These are phyloP conservation scores for Leishmania arabica DNA, from an alignment of 208 protist species.

Conservation along the genomic window DNA sequence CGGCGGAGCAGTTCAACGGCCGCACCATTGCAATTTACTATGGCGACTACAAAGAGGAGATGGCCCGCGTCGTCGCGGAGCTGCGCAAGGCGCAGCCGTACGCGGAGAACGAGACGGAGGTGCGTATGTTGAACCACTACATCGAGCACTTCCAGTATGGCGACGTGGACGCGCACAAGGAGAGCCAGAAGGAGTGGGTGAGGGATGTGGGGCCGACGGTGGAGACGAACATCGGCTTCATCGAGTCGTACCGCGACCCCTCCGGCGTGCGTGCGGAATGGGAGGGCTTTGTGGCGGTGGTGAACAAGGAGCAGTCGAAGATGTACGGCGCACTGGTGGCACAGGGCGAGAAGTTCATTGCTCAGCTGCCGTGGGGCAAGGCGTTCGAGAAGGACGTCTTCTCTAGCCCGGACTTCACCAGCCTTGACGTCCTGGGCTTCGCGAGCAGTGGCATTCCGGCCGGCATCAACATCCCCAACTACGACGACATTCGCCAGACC, in stretches of 20 bases:
- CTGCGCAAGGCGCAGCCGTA: constrained; percentile 58
- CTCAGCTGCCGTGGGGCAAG: constrained; percentile 79
- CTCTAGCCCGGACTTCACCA: constrained; percentile 91
- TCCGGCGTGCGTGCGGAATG: constrained; percentile 90
- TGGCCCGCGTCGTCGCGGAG: constrained; percentile 63
- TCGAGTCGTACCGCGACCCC: constrained; percentile 94
- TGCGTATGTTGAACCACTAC: constrained; percentile 92
- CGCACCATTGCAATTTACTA: constrained; percentile 62
- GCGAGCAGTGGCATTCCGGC: constrained; percentile 85
- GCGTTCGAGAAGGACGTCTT: constrained; percentile 92
- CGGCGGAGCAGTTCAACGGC: constrained; percentile 55
- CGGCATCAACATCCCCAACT: constrained; percentile 94
- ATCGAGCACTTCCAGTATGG: constrained; percentile 79
- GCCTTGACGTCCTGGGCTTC: constrained; percentile 91
- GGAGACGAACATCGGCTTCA: constrained; percentile 96
- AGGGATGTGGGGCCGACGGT: constrained; percentile 89
- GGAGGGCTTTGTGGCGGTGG: constrained; percentile 93
- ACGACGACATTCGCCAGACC: constrained; percentile 88
- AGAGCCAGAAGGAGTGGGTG: constrained; percentile 90
- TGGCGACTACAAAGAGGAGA: constrained; percentile 74
- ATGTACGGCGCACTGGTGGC: constrained; percentile 75
- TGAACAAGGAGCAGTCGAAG: constrained; percentile 87
- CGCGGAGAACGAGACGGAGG: constrained; percentile 79
- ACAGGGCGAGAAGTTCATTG: constrained; percentile 72
- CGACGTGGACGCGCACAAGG: constrained; percentile 85